Conservation (phyloP, 805 yeast genomes). For the Ogataea pilisensis region DNA sequence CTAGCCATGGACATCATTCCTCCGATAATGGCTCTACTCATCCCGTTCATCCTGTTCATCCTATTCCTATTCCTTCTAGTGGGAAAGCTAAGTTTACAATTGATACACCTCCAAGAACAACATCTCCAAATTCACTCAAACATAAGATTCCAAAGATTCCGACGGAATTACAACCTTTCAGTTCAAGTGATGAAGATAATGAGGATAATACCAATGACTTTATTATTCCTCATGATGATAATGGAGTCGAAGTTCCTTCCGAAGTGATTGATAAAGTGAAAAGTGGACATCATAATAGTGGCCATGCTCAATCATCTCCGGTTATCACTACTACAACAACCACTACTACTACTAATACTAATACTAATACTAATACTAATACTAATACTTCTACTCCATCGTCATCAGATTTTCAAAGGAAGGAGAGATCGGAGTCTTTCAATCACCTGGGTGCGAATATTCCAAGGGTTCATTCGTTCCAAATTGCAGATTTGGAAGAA, state of each 20-base stretch:
- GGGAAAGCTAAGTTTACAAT: slow-evolving; percentile 12
- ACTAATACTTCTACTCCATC: no score
- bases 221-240: not conserved
- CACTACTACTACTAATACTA: no score
- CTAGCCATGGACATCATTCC: no score
- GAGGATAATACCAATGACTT: slow-evolving; percentile 14
- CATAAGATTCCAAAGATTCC: slow-evolving; percentile 40
- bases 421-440: slow-evolving; percentile 29
- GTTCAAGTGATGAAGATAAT: slow-evolving; percentile 45
- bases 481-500: slow-evolving; percentile 92
- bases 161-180: slow-evolving; percentile 54
- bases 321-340: no score
- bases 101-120: slow-evolving; percentile 36
- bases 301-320: not conserved
- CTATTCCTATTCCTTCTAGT: not conserved
- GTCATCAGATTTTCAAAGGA: not conserved
- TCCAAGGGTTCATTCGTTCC: slow-evolving; percentile 47
- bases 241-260: not conserved
- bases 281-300: not conserved
- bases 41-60: not conserved
- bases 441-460: slow-evolving; percentile 27
- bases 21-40: not conserved
- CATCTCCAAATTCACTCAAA: slow-evolving; percentile 19
- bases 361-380: no score
- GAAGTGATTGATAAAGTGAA: not conserved